Evolutionary conservation across 257 asterid species (phyloP).

Genomic region (Capsicum chinense): DNA sequence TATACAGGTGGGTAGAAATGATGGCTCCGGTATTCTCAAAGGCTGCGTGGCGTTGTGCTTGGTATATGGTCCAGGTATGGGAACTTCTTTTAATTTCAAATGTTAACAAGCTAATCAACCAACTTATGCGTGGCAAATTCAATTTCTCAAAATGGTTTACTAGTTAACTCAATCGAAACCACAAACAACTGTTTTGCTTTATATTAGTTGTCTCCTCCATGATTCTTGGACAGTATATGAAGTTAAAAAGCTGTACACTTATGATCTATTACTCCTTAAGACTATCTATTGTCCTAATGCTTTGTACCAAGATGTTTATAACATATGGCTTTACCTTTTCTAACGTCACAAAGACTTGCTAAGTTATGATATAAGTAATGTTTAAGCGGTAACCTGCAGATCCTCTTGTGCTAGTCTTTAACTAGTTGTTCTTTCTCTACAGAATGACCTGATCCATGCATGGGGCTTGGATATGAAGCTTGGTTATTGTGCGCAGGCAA

Average conservation of each 20-base stretch:
- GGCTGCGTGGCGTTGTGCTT: slow-evolving; percentile 91
- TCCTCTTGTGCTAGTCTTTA: neutral
- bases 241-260: neutral
- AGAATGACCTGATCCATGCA: slow-evolving; percentile 96
- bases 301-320: no score
- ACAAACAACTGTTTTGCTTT: neutral
- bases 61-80: slow-evolving; percentile 91
- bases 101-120: neutral
- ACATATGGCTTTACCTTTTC: neutral
- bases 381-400: neutral
- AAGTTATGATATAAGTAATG: neutral
- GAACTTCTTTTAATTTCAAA: neutral
- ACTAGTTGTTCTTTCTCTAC: slow-evolving; percentile 24
- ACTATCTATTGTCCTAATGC: no score
- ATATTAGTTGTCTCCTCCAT: neutral
- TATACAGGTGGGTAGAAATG: slow-evolving; percentile 94
- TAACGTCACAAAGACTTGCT: neutral
- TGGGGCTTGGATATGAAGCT: slow-evolving; percentile 96
- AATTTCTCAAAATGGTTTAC: neutral
- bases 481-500: slow-evolving; percentile 96
- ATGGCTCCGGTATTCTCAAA: slow-evolving; percentile 95
- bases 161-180: neutral
- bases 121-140: neutral
- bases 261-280: no score
- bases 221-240: neutral